Evolutionary conservation across 2,329 filamentous ascomycete species (phyloP).

Genomic region (Fusarium keratoplasticum): DNA sequence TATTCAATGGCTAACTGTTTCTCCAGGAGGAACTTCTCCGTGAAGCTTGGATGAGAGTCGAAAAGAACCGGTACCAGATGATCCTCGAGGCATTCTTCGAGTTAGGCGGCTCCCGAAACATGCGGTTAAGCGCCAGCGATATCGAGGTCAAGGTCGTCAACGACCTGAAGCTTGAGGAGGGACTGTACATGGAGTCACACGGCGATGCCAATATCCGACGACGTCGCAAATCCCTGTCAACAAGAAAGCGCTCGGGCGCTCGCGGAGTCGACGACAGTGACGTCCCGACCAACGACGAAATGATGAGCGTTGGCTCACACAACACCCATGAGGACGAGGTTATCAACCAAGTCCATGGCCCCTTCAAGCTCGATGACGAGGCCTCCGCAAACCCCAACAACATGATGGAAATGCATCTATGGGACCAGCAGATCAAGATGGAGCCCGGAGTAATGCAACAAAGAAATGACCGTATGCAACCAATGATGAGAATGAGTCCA

Average conservation of each 20-base stretch:
- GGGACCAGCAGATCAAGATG: slow-evolving; percentile 48
- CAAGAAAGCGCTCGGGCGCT: slow-evolving; percentile 42
- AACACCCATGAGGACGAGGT: slow-evolving; percentile 50
- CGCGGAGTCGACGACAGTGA: slow-evolving; percentile 37
- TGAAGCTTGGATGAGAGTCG: slow-evolving; percentile 55
- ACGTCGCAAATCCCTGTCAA: slow-evolving; percentile 54
- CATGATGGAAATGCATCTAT: slow-evolving; percentile 46
- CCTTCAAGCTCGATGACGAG: slow-evolving; percentile 44
- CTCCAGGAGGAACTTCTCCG: slow-evolving; percentile 54
- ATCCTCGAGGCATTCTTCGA: slow-evolving; percentile 61
- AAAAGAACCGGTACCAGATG: slow-evolving; percentile 57
- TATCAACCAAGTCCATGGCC: slow-evolving; percentile 49
- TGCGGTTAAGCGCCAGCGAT: slow-evolving; percentile 62
- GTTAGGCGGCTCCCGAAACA: slow-evolving; percentile 60
- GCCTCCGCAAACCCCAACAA: slow-evolving; percentile 33
- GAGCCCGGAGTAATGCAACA: slow-evolving; percentile 39
- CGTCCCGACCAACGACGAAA: slow-evolving; percentile 54
- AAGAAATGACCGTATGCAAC: slow-evolving; percentile 37
- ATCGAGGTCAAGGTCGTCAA: slow-evolving; percentile 62
- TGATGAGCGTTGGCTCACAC: slow-evolving; percentile 51
- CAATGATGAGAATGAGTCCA: slow-evolving; percentile 38
- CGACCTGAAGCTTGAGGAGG: slow-evolving; percentile 55
- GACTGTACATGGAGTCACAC: slow-evolving; percentile 54
- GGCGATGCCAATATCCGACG: slow-evolving; percentile 52
- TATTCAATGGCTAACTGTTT: slow-evolving; percentile 14